Evolutionary conservation across 495 filamentous ascomycete genomes (phyloP), one percentile per base, ranked within the genome.

Genomic region (Filosporella fistucella): DNA sequence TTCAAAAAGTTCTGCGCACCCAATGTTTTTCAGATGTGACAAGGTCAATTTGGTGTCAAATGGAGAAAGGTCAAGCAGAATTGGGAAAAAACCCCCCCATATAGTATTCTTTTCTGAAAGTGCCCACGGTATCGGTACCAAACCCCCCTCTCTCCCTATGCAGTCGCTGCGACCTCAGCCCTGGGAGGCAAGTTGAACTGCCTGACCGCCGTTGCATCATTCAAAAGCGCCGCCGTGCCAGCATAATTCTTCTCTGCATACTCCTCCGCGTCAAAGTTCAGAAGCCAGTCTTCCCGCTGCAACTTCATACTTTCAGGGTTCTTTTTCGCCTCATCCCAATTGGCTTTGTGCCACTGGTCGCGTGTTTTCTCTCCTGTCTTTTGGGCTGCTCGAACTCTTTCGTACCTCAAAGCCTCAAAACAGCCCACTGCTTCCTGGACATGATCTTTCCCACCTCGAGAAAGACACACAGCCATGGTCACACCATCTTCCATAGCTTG

Each of bases 401-500:
- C 66, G 64, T 72, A 81, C 34, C 77, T n/a, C n/a, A n/a, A n/a
- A n/a, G n/a, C n/a, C n/a, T n/a, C n/a, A n/a, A n/a, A n/a, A n/a
- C n/a, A n/a, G n/a, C n/a, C n/a, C n/a, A n/a, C n/a, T n/a, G n/a
- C n/a, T n/a, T n/a, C n/a, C n/a, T n/a, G n/a, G n/a, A n/a, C n/a
- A n/a, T n/a, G n/a, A n/a, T 39, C 47, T 21, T 64, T 65, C 5
- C 63, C 65, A 12, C 60, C 54, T 22, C 70, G 60, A 52, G 71
- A 66, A 42, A 89, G 65, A 42, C 78, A 83, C 4, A 80, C 72
- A 5, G 84, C 84, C 6, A 89, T 59, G 1, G 78, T 79, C 1
- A 78, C 76, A 2, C 77, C 86, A 59, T 89, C 86, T 54, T 90
- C 86, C 51, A 89, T 80, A 0, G 84, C 81, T 55, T 86, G 80